Evolutionary conservation across 2,329 filamentous ascomycete species (phyloP), one percentile per base, ranked within the genome.

Genomic region (Ophiobolus disseminans): DNA sequence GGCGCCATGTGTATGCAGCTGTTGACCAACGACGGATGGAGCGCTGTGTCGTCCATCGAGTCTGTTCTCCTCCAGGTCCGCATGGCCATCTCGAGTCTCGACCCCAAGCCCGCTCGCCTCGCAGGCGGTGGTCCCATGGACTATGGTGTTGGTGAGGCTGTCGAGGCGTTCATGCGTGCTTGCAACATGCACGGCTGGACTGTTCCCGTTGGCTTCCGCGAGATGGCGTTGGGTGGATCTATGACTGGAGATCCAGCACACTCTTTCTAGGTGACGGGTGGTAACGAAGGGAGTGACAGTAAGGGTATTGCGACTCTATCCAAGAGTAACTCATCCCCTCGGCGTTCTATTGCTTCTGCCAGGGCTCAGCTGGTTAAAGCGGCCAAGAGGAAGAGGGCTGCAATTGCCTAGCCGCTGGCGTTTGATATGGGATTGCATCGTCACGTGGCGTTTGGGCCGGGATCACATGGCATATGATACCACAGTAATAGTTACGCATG

Each of bases 1-100:
- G 92, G 92, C 1, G 89, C 91, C 1, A 84, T 97, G 75, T 88
- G 85, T 70, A 92, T 95, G 85, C 45, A 94, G 72, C 79, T 94
- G 4, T 79, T 96, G 53, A 96, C 91, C 1, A 91, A 87, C 69
- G 83, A 84, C 5, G 92, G 91, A 20, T 97, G 92, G 92, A 85
- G 81, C 17, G 85, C 88, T 0, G 86, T 82, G 1, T 84, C 81
- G 40, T 85, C 83, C 14, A 86, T 96, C 57, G 91, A 96, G 68
- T 87, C 85, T 41, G 86, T 96, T 3, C 75, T 97, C 11, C 70
- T 96, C 20, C 89, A 95, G 69, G 86, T 97, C 19, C 86, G 89
- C 17, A 75, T 95, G 75, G 90, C 90, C 0, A 82, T 96, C 11
- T 84, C 80, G 45, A 87, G 81, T 39, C 75, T 76, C 1, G 87